These are phyloP conservation scores for Meira miltonrushii DNA, from an alignment of 1,284 basidiomycete genomes.

Conservation along the genomic window DNA sequence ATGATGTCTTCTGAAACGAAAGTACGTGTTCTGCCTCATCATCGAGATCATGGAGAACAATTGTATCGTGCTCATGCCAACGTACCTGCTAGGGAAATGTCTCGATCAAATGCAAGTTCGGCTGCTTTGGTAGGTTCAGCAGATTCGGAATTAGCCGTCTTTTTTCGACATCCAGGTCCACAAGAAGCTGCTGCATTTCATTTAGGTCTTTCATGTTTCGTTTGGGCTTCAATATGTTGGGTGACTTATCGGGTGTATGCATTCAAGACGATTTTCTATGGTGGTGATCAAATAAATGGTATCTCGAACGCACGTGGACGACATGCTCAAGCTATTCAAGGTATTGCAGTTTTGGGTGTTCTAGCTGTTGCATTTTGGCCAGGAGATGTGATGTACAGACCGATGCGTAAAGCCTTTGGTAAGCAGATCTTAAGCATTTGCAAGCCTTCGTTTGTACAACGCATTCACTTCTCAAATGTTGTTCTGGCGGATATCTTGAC, in stretches of 20 bases:
- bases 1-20: conserved; percentile 5
- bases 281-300: conserved; percentile 30
- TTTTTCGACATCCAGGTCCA: background rate
- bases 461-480: conserved; percentile 82
- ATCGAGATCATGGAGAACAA: conserved; percentile 2
- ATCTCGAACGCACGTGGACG: conserved; percentile 38
- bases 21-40: conserved; percentile 7
- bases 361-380: conserved; percentile 29
- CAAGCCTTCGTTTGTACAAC: conserved; percentile 61
- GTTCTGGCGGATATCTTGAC: conserved; percentile 93
- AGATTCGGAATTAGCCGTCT: conserved; percentile 1
- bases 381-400: conserved; percentile 30
- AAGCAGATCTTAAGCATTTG: conserved; percentile 64
- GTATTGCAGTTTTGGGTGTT: conserved; percentile 28
- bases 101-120: background rate
- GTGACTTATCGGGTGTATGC: conserved; percentile 37
- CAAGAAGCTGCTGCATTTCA: conserved; percentile 16
- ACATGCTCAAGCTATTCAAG: conserved; percentile 44
- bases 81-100: background rate
- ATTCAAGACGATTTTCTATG: conserved; percentile 16
- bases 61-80: background rate
- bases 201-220: conserved; percentile 24
- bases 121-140: conserved; percentile 8
- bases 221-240: conserved; percentile 40
- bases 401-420: conserved; percentile 27